Conservation (phyloP, 2,329 filamentous ascomycete species). For the Cladosporium sp. region DNA sequence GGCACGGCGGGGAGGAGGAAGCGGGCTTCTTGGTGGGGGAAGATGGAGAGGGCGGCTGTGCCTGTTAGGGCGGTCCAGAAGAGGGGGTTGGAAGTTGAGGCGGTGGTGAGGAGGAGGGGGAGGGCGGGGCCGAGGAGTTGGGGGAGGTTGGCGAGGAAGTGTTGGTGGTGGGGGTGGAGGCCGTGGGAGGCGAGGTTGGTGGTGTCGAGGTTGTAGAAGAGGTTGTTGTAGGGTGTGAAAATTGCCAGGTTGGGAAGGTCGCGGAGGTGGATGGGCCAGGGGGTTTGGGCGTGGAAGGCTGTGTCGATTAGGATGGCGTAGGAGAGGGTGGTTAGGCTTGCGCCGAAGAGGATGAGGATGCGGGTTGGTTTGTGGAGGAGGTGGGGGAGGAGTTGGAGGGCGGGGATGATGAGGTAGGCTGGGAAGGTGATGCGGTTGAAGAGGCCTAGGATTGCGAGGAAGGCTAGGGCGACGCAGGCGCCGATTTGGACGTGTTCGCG, state of each 20-base stretch:
- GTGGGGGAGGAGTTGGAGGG: conserved; percentile 76
- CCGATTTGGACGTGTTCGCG: conserved; percentile 73
- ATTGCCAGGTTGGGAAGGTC: conserved; percentile 54
- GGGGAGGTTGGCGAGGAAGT: conserved; percentile 47
- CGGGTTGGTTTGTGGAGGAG: conserved; percentile 64
- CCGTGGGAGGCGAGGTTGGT: conserved; percentile 50
- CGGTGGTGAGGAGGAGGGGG: conserved; percentile 42
- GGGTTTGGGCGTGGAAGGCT: conserved; percentile 36
- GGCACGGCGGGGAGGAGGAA: conserved; percentile 73
- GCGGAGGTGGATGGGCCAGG: conserved; percentile 62
- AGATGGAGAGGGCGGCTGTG: conserved; percentile 64
- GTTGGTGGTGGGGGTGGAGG: conserved; percentile 50
- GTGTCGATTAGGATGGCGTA: conserved; percentile 53
- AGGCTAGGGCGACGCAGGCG: conserved; percentile 71
- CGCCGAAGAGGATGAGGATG: conserved; percentile 59
- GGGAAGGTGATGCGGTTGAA: conserved; percentile 98
- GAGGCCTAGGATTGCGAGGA: conserved; percentile 75
- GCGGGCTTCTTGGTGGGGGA: conserved; percentile 75
- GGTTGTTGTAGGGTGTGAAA: conserved; percentile 49
- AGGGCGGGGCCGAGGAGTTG: conserved; percentile 50
- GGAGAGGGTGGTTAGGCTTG: conserved; percentile 69
- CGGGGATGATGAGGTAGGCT: conserved; percentile 82
- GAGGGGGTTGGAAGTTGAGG: conserved; percentile 52
- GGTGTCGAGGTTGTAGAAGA: conserved; percentile 46
- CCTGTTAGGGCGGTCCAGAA: conserved; percentile 72